Evolutionary conservation across 495 filamentous ascomycete genomes (phyloP).

Genomic region (Terfezia claveryi): DNA sequence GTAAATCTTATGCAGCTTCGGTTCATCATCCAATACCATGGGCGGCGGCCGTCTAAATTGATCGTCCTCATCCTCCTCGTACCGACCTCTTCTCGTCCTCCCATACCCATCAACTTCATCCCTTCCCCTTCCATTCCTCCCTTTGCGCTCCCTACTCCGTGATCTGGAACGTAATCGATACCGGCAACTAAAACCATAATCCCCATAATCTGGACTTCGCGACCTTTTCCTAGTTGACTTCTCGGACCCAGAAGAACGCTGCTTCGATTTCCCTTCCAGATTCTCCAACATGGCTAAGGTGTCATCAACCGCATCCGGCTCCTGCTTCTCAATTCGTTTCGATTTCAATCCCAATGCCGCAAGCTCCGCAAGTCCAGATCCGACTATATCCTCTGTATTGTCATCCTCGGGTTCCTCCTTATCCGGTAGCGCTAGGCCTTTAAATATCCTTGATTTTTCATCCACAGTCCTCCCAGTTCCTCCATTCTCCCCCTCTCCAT

Average conservation of each 20-base stretch:
- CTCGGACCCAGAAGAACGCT: constrained; percentile 12
- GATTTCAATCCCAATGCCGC: not conserved
- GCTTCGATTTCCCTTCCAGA: constrained; percentile 44
- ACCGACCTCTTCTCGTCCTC: constrained; percentile 24
- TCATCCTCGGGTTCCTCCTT: constrained; percentile 40
- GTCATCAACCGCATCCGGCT: constrained; percentile 59
- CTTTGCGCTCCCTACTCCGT: constrained; percentile 1
- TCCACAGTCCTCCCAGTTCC: constrained; percentile 23
- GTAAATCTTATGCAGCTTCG: constrained; percentile 72
- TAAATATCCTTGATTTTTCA: constrained; percentile 62
- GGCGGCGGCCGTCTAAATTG: constrained; percentile 49
- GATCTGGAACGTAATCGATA: not conserved
- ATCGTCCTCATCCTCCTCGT: constrained; percentile 33
- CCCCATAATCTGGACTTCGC: constrained; percentile 7
- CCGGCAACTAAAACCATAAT: constrained; percentile 10
- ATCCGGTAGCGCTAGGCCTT: constrained; percentile 74
- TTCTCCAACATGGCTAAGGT: constrained; percentile 79
- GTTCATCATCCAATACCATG: constrained; percentile 55
- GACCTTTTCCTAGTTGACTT: not conserved
- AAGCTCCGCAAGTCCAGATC: constrained; percentile 2
- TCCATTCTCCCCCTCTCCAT: constrained; percentile 28
- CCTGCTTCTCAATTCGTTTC: constrained; percentile 16
- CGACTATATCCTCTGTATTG: constrained; percentile 18
- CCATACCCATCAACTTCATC: constrained; percentile 45
- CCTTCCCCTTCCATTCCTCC: constrained; percentile 10